Evolutionary conservation across 495 filamentous ascomycete species (phyloP).

Genomic region (Lepidopterella palustris): DNA sequence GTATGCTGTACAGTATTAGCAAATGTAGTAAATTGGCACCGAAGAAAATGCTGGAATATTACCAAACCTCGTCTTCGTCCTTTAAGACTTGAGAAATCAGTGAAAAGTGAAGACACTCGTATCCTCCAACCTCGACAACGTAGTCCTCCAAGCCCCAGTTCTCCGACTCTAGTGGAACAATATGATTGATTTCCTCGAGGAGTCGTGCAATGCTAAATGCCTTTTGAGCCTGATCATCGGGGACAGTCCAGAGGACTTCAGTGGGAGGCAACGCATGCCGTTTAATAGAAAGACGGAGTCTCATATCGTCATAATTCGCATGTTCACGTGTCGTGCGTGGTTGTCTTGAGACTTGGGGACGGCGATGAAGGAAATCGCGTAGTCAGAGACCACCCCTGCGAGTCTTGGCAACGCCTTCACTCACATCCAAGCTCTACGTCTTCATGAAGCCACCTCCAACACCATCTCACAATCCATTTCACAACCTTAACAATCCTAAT

Average conservation of each 20-base stretch:
- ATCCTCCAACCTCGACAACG: constrained; percentile 73
- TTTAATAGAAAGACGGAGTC: constrained; percentile 73
- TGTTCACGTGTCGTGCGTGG: no score
- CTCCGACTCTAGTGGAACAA: constrained; percentile 74
- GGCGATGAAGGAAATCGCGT: no score
- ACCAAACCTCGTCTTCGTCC: constrained; percentile 82
- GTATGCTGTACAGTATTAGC: constrained; percentile 53
- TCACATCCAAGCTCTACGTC: no score
- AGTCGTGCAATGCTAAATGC: constrained; percentile 65
- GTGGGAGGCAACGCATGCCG: constrained; percentile 73
- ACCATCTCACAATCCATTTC: neutral
- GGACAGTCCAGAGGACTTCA: constrained; percentile 64
- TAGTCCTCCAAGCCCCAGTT: constrained; percentile 93
- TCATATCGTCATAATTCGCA: no score
- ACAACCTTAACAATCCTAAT: neutral
- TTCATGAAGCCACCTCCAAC: no score
- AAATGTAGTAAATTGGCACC: no score
- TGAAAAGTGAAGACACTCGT: constrained; percentile 87
- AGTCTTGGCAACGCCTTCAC: no score
- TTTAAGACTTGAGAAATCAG: constrained; percentile 61
- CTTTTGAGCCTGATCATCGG: constrained; percentile 34
- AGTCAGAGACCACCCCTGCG: no score
- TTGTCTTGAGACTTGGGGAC: no score
- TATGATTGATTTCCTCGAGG: constrained; percentile 73
- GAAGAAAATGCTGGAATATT: constrained; percentile 6